phyloP scores from a whole-genome alignment of 2,329 filamentous ascomycete genomes.

The Xylariales sp. region DNA sequence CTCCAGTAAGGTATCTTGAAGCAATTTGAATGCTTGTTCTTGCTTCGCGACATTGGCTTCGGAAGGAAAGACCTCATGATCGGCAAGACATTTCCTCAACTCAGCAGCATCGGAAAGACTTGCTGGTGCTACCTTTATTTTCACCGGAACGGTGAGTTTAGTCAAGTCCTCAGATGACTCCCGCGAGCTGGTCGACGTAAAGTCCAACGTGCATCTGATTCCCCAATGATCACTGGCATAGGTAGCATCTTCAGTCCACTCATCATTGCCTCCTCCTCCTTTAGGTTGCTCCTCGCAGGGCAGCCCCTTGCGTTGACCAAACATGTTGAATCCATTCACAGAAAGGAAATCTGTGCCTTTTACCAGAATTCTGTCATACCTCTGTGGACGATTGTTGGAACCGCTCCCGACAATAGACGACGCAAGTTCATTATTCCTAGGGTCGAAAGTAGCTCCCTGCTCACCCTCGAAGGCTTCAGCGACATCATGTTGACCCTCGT shows the following conservation, averaged over 20 bases:
- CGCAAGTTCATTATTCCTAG: conserved; percentile 51
- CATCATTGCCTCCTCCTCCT: not conserved
- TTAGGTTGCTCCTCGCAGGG: not conserved
- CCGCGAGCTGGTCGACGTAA: conserved; percentile 12
- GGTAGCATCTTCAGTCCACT: not conserved
- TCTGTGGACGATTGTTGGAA: conserved; percentile 52
- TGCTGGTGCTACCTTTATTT: conserved; percentile 23
- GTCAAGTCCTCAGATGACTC: conserved; percentile 14
- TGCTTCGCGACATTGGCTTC: conserved; percentile 37
- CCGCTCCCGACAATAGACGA: conserved; percentile 42
- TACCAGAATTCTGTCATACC: conserved; percentile 61
- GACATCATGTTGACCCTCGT: conserved; percentile 15
- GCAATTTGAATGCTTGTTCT: conserved; percentile 37
- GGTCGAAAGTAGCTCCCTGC: conserved; percentile 62
- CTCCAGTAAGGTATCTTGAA: conserved; percentile 39
- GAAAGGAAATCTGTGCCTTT: conserved; percentile 35
- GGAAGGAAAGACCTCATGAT: conserved; percentile 40
- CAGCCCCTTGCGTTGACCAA: conserved; percentile 37
- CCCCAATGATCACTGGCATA: conserved; percentile 57
- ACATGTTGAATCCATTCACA: conserved; percentile 49
- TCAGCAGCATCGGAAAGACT: conserved; percentile 27
- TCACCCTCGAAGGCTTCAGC: conserved; percentile 50
- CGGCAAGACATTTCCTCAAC: conserved; percentile 33
- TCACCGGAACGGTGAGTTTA: conserved; percentile 28
- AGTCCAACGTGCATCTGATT: conserved; percentile 39